Evolutionary conservation across 2,329 filamentous ascomycete genomes (phyloP), one percentile per base, ranked within the genome.

Genomic region (Ilyonectria destructans): DNA sequence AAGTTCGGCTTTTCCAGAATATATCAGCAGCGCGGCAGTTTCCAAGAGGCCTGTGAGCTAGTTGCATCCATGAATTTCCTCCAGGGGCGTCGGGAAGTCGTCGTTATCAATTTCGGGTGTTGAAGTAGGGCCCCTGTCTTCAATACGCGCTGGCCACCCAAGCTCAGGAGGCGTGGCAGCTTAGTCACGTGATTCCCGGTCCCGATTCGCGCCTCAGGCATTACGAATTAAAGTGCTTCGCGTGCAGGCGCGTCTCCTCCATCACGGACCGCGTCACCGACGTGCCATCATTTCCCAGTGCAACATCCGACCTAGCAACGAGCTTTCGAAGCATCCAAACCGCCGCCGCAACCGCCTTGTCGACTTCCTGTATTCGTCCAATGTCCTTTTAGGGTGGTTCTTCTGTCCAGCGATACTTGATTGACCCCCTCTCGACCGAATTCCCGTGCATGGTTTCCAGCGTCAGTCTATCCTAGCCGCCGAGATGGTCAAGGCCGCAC

Each of bases 401-500:
- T 17, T 26, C 58, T 6, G 26, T 40, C 61, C 64, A 40, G 10
- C 46, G 46, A 37, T 55, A 46, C 23, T 51, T 61, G 33, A 55
- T 60, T 10, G 21, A 60, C 49, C 48, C 57, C 40, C 45, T 49
- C 51, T 15, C 61, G 21, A 51, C 64, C 46, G 21, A 58, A 54
- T 37, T 54, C 56, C 58, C 23, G 26, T 51, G 69, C 58, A 76
- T 76, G 71, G 54, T 76, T 46, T 57, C 43, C 59, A 60, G 68
- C 69, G 69, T 73, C 67, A 60, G 62, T 68, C 67, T 60, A 68
- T 63, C 65, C 62, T 69, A 72, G 71, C 71, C 74, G 73, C 72
- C 75, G 77, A 76, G 55, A 88, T 89, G 87, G 85, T 83, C 69
- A 87, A 88, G 77, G 81, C 77, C 73, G 77, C 23, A 68, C 67